phyloP scores from a whole-genome alignment of 345 rosid genomes.

The Nasturtium officinale region DNA sequence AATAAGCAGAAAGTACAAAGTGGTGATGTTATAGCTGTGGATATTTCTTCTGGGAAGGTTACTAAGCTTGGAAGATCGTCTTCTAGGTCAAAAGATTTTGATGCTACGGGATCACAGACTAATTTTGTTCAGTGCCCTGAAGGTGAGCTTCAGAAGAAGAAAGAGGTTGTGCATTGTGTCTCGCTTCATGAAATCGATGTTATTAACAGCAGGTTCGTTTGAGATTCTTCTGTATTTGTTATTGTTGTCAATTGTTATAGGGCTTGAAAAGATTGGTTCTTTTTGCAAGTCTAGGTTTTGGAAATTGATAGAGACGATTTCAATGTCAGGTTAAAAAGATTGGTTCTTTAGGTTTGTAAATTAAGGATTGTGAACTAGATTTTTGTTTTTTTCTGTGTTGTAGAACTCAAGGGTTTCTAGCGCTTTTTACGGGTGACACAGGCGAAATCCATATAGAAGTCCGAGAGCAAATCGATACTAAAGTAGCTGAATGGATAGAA shows the following conservation, averaged over 20 bases:
- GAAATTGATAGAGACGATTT: neutral
- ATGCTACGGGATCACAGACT: constrained; percentile 86
- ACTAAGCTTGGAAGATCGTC: constrained; percentile 88
- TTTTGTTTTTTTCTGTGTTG: neutral
- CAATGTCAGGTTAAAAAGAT: neutral
- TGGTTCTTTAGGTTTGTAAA: neutral
- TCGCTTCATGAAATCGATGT: constrained; percentile 95
- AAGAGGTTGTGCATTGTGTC: constrained; percentile 88
- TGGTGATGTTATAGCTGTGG: constrained; percentile 88
- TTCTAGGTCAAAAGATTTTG: constrained; percentile 81
- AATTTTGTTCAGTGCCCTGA: constrained; percentile 96
- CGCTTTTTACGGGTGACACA: constrained; percentile 81
- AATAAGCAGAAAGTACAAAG: constrained; percentile 91
- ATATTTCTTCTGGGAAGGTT: constrained; percentile 75
- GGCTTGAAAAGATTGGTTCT: neutral
- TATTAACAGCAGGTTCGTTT: constrained; percentile 76
- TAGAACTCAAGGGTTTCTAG: constrained; percentile 81
- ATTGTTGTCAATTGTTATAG: neutral
- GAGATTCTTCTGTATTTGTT: neutral
- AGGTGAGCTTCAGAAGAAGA: constrained; percentile 89
- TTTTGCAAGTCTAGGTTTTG: neutral
- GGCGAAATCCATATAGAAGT: constrained; percentile 82
- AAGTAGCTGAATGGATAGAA: constrained; percentile 88
- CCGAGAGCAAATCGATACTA: constrained; percentile 73
- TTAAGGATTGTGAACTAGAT: neutral